Percentiles rank a stretch among this genome's conserved stretches.
Conservation (phyloP, 2,329 filamentous ascomycete species). For the Neopestalotiopsis sp. region DNA sequence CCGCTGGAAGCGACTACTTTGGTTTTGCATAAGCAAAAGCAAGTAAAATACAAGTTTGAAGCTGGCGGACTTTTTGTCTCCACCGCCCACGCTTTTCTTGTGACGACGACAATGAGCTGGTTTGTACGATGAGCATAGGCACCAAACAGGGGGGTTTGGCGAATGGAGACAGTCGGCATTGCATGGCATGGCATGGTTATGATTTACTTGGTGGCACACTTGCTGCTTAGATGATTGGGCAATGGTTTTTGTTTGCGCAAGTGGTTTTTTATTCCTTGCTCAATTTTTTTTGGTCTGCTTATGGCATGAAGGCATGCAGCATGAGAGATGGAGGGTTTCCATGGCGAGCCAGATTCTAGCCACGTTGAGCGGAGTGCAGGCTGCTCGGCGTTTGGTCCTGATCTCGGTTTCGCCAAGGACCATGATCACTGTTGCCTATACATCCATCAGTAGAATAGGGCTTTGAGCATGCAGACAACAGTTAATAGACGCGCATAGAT, state of each 20-base stretch:
- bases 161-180: constrained; percentile 13
- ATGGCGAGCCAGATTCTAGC: background rate
- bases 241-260: background rate
- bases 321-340: constrained; percentile 12
- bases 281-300: constrained; percentile 20
- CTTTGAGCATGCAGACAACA: constrained; percentile 6
- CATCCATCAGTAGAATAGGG: constrained; percentile 15
- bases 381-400: constrained; percentile 23
- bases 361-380: constrained; percentile 36
- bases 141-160: constrained; percentile 16
- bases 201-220: background rate
- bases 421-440: background rate
- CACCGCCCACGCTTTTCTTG: constrained; percentile 10
- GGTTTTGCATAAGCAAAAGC: constrained; percentile 79
- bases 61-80: background rate
- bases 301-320: background rate
- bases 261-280: background rate
- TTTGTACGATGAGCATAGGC: constrained; percentile 19
- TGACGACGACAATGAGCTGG: constrained; percentile 21
- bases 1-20: constrained; percentile 96
- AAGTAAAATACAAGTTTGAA: background rate
- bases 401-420: background rate
- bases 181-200: constrained; percentile 13
- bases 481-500: constrained; percentile 7
- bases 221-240: background rate